Percentiles rank a stretch among this genome's conserved stretches.
phyloP scores from a whole-genome alignment of 495 filamentous ascomycete genomes.

The Aspergillus bertholletiae region DNA sequence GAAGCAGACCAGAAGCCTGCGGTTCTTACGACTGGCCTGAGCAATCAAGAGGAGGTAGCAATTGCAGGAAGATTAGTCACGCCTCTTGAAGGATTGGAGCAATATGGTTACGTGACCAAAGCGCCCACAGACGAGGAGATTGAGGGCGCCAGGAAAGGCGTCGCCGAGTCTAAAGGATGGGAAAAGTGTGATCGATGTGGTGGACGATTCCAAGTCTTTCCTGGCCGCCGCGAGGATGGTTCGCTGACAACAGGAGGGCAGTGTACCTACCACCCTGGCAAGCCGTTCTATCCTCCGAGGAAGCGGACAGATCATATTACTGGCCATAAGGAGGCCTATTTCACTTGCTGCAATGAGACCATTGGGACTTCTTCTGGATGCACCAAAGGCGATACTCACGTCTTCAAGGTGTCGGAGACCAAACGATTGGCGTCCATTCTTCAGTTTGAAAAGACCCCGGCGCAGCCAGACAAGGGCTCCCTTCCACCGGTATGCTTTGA shows the following conservation, averaged over 20 bases:
- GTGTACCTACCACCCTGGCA: slow-evolving; percentile 77
- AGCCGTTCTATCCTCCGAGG: slow-evolving; percentile 49
- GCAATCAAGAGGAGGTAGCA: slow-evolving; percentile 60
- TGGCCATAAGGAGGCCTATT: slow-evolving; percentile 51
- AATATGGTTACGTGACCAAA: slow-evolving; percentile 71
- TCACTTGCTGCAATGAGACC: slow-evolving; percentile 71
- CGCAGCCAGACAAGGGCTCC: slow-evolving; percentile 40
- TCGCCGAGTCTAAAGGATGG: slow-evolving; percentile 65
- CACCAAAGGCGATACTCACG: slow-evolving; percentile 63
- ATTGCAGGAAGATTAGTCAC: slow-evolving; percentile 58
- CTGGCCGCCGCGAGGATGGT: slow-evolving; percentile 80
- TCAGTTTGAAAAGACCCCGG: slow-evolving; percentile 75
- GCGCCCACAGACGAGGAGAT: slow-evolving; percentile 60
- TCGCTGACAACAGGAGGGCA: slow-evolving; percentile 68
- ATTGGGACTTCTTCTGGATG: slow-evolving; percentile 73
- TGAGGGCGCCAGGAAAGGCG: slow-evolving; percentile 56
- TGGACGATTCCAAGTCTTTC: slow-evolving; percentile 87
- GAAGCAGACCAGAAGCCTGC: slow-evolving; percentile 21
- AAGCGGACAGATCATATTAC: slow-evolving; percentile 45
- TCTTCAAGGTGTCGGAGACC: slow-evolving; percentile 77
- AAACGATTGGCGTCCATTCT: slow-evolving; percentile 74
- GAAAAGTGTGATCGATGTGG: slow-evolving; percentile 87
- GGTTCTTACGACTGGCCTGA: slow-evolving; percentile 64
- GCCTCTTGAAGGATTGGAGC: slow-evolving; percentile 53
- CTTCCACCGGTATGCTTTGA: slow-evolving; percentile 71